Base-by-base conservation (phyloP, 352 stramenopile species). In the Plasmopara halstedii region DNA sequence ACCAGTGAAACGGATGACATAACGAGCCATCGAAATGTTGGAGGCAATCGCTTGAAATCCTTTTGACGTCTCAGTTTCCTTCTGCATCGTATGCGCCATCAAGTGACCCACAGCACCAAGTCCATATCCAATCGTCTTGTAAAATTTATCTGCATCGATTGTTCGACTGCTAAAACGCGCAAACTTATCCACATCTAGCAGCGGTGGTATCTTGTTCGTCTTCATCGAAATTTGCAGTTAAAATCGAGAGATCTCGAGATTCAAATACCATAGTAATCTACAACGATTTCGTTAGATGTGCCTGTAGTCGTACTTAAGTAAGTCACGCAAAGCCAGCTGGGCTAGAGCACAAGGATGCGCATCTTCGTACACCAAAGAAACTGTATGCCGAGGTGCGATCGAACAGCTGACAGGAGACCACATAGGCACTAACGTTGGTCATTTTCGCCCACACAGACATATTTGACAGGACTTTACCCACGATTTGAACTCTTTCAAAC, bases 51-150 rank as follows among this genome's bases (percentile, higher is more conserved):
- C 60, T 43, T 73, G 76, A 15, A 92, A 54, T 0, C 77, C 71
- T 13, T 59, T 65, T 7, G 78, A 67, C 18, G 65, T 64, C 38
- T 84, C 69, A 18, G 58, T 77, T 46, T 86, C 64, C 26, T 59
- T 56, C 42, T 70, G 67, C 42, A 64, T 62, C 11, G 59, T 45
- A 18, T 74, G 64, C 38, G 72, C 70, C 38, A 88, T 41, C 39
- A 85, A 32, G 48, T 83, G 70, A 19, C 68, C 75, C 20, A 70
- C 41, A 17, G 70, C 72, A 14, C 73, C 75, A 11, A 71, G 57
- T 20, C 74, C 73, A 50, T 88, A 92, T 42, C 74, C 71, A 50
- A 92, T 76, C 38, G 75, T 85, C 62, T 92, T 92, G 67, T 81
- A 83, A 49, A 88, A 67, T 62, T 92, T 92, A 65, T 92, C 80